Percentiles rank a stretch among this genome's conserved stretches.
These are phyloP conservation scores for Rehmannia glutinosa DNA, from an alignment of 257 asterid species.

Conservation along the genomic window DNA sequence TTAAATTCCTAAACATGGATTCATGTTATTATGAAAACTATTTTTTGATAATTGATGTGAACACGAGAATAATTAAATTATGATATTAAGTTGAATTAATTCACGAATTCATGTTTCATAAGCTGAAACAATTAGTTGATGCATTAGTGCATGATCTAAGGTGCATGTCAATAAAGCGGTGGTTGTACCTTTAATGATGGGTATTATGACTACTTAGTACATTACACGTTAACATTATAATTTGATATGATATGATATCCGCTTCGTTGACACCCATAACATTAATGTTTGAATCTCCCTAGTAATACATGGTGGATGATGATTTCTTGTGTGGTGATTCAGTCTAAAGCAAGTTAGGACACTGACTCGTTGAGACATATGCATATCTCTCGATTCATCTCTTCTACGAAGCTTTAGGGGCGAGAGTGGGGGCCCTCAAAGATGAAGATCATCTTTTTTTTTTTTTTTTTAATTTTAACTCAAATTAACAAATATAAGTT, in stretches of 20 bases:
- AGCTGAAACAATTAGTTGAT: constrained; percentile 13
- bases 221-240: constrained; percentile 15
- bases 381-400: no score
- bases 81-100: background rate
- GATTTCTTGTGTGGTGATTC: no score
- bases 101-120: constrained; percentile 12
- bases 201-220: background rate
- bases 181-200: constrained; percentile 28
- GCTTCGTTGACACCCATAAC: no score
- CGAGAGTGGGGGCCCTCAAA: no score
- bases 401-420: no score
- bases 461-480: background rate
- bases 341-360: no score
- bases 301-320: no score
- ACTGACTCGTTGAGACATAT: no score
- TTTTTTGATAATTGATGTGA: background rate
- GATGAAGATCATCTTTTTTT: no score
- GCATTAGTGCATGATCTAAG: background rate
- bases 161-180: constrained; percentile 2
- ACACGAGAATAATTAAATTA: background rate
- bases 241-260: background rate
- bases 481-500: background rate
- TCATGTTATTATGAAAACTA: background rate
- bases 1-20: background rate
- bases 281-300: no score